phyloP scores from a whole-genome alignment of 192 early-diverging fungal genomes.

The Geranomyces variabilis region DNA sequence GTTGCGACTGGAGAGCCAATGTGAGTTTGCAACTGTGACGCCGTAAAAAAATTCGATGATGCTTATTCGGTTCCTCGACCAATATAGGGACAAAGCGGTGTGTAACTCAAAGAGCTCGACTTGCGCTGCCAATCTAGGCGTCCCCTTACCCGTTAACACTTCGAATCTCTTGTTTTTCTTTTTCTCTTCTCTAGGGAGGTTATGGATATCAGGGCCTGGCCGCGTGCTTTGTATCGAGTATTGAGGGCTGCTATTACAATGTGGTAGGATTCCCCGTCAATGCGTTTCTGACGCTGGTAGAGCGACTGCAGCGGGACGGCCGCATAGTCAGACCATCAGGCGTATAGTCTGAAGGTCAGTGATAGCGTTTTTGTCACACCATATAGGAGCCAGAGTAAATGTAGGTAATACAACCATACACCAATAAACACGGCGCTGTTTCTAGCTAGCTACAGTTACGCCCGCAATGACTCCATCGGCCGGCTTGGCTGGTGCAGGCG shows the following conservation, averaged over 20 bases:
- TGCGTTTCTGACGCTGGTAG: neutral
- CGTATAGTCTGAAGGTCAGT: no score
- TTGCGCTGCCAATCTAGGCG: neutral
- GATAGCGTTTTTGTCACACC: no score
- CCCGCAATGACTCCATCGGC: no score
- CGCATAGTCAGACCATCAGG: neutral
- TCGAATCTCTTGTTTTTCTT: neutral
- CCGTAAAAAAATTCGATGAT: no score
- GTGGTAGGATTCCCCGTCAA: conserved; percentile 53
- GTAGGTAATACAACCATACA: no score
- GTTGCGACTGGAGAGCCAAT: conserved; percentile 64
- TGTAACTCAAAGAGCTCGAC: neutral
- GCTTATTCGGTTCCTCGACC: no score
- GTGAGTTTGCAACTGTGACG: no score
- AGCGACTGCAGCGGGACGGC: neutral
- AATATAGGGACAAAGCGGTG: conserved; percentile 20
- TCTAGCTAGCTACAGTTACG: no score
- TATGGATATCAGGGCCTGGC: conserved; percentile 86
- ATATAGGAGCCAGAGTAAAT: no score
- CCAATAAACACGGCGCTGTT: no score
- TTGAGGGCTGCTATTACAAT: conserved; percentile 86
- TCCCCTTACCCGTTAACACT: neutral
- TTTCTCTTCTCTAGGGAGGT: conserved; percentile 53
- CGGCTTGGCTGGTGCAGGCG: no score
- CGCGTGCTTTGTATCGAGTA: conserved; percentile 68